Conservation (phyloP, 2,329 filamentous ascomycete species). For the Diplodia sapinea region DNA sequence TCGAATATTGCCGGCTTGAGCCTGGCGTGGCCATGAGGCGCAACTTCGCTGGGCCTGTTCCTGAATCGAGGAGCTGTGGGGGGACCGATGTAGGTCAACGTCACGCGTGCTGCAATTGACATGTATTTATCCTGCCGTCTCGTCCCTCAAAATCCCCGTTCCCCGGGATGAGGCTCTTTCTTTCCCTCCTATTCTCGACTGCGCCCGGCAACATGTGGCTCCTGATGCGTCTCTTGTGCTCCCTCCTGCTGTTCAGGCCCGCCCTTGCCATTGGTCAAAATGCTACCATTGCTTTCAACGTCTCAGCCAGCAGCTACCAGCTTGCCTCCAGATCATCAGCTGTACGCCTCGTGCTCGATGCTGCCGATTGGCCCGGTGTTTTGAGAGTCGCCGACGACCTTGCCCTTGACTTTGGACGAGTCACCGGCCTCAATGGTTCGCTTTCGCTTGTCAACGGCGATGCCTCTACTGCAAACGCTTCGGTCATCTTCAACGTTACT, state of each 20-base stretch:
- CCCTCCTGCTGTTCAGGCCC: constrained; percentile 14
- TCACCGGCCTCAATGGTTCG: constrained; percentile 69
- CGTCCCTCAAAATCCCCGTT: background rate
- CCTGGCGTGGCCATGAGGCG: constrained; percentile 1
- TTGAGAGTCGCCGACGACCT: constrained; percentile 71
- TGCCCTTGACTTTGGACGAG: constrained; percentile 71
- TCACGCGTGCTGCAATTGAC: constrained; percentile 10
- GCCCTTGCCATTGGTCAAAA: constrained; percentile 56
- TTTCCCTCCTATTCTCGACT: background rate
- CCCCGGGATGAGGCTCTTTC: constrained; percentile 5
- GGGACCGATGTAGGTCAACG: background rate
- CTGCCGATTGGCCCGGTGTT: constrained; percentile 69
- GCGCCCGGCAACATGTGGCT: constrained; percentile 6
- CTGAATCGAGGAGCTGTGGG: constrained; percentile 8
- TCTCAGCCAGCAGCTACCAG: constrained; percentile 42
- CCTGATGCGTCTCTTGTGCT: background rate
- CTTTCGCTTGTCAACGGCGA: constrained; percentile 57
- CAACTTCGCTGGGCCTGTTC: constrained; percentile 5
- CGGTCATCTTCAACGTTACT: constrained; percentile 51
- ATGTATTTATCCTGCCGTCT: constrained; percentile 7
- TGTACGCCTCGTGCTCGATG: constrained; percentile 44
- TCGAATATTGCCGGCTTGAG: constrained; percentile 15
- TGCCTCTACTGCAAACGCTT: constrained; percentile 49
- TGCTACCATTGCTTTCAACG: constrained; percentile 55
- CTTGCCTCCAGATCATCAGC: constrained; percentile 42